phyloP scores from a whole-genome alignment of 176 grass and related monocot genomes.

The Canna indica region DNA sequence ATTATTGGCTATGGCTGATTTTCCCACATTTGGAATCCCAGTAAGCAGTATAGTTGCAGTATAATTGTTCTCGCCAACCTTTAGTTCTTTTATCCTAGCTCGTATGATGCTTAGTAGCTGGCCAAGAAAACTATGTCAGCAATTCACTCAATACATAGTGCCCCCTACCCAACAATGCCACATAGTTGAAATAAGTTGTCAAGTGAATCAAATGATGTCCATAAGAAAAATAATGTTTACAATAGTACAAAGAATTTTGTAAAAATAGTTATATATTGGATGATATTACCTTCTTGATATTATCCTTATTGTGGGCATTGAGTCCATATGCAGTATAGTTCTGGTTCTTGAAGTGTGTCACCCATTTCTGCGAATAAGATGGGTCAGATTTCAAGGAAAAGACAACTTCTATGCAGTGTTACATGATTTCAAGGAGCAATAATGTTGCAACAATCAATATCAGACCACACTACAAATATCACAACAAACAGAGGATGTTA shows the following conservation, averaged over 20 bases:
- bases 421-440: not conserved
- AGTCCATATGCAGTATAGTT: constrained; percentile 30
- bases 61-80: constrained; percentile 33
- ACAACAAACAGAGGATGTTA: not conserved
- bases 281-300: constrained; percentile 43
- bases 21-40: constrained; percentile 76
- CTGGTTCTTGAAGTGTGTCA: constrained; percentile 34
- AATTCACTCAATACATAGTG: not conserved
- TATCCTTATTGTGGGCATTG: constrained; percentile 55
- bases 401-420: not conserved
- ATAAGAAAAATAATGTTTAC: not conserved
- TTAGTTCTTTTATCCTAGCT: constrained; percentile 46
- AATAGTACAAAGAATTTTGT: no score
- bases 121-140: constrained; percentile 6
- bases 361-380: constrained; percentile 44
- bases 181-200: not conserved
- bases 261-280: not conserved
- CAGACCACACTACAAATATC: not conserved
- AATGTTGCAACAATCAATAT: not conserved
- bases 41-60: constrained; percentile 49
- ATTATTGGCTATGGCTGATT: constrained; percentile 48
- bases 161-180: not conserved
- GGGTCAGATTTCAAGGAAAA: not conserved
- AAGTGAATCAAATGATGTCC: not conserved
- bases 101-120: constrained; percentile 46